Conservation (phyloP, 129 eudicot species). For the Cynara cardunculus region DNA sequence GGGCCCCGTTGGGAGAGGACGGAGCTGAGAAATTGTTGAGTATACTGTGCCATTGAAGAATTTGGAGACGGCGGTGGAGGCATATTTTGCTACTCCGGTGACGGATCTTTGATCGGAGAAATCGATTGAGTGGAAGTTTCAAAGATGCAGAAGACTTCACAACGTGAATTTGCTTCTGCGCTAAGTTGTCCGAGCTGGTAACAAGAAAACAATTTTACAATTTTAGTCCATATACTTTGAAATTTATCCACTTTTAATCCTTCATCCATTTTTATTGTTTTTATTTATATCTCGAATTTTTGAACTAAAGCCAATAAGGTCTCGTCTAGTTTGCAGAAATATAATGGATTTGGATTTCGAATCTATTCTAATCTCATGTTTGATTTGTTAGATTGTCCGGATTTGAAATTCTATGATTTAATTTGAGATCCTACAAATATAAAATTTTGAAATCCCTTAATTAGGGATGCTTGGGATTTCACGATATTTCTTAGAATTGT, state of each 20-base stretch:
- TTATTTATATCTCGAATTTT: too few species aligned
- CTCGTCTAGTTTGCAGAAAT: too few species aligned
- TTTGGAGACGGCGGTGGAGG: constrained; percentile 8
- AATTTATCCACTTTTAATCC: neutral
- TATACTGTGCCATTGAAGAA: constrained; percentile 33
- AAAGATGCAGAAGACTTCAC: neutral
- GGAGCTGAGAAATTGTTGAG: constrained; percentile 66
- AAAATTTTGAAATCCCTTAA: too few species aligned
- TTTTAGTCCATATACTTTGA: neutral
- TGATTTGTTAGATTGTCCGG: too few species aligned
- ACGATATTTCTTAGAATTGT: too few species aligned
- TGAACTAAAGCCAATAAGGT: too few species aligned
- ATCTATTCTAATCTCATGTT: too few species aligned
- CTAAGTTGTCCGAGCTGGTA: constrained; percentile 9
- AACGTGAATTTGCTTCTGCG: constrained; percentile 3
- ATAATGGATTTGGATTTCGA: too few species aligned
- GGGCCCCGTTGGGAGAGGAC: constrained; percentile 89
- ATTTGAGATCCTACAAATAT: too few species aligned
- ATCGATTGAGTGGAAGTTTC: neutral
- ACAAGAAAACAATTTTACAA: neutral
- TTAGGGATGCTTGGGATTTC: too few species aligned
- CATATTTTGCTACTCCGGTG: constrained; percentile 8
- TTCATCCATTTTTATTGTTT: neutral
- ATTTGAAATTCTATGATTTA: too few species aligned
- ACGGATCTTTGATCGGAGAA: constrained; percentile 20